phyloP scores from a whole-genome alignment of 148 eudicot genomes.

The Rhododendron ovatum region DNA sequence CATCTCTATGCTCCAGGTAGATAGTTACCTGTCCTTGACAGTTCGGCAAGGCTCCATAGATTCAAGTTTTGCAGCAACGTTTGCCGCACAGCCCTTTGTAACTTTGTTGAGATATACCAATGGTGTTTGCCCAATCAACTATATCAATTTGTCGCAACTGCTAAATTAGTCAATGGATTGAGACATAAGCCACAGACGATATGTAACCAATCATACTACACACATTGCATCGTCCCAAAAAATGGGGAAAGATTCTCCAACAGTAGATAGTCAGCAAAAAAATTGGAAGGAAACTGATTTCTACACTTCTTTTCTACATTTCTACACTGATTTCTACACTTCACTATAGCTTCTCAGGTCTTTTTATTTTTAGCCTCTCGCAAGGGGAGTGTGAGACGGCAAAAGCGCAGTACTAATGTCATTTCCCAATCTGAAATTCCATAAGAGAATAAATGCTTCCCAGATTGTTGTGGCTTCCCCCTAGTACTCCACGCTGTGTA shows the following conservation, averaged over 20 bases:
- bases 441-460: background rate
- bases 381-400: too few species aligned
- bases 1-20: background rate
- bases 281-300: background rate
- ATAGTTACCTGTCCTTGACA: constrained; percentile 62
- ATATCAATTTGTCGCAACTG: constrained; percentile 19
- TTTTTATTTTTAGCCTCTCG: background rate
- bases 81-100: constrained; percentile 58
- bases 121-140: constrained; percentile 78
- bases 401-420: too few species aligned
- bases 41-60: constrained; percentile 76
- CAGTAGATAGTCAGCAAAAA: background rate
- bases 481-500: background rate
- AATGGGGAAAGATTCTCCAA: background rate
- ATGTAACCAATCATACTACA: background rate
- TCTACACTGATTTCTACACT: background rate
- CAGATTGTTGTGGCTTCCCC: background rate
- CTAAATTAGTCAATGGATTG: constrained; percentile 8
- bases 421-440: background rate
- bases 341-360: background rate
- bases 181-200: constrained; percentile 10
- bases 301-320: too few species aligned
- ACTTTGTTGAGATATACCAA: constrained; percentile 77
- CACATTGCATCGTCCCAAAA: background rate
- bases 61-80: constrained; percentile 75